phyloP scores from a whole-genome alignment of 108 stramenopile genomes.

The Pseudonitzschia multiseries region DNA sequence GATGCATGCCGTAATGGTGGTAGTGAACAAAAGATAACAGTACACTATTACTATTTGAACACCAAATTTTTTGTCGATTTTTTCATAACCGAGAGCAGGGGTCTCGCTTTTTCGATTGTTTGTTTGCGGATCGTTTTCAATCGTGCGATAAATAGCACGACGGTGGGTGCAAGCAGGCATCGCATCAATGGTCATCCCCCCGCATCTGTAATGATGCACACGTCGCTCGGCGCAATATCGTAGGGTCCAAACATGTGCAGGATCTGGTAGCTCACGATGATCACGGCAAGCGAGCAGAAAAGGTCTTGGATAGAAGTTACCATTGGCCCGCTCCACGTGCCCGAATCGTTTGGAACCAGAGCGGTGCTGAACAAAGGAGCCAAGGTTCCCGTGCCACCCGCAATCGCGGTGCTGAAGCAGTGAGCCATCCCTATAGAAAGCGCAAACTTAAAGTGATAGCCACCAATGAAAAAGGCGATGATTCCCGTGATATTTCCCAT shows the following conservation, averaged over 20 bases:
- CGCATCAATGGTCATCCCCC: no score
- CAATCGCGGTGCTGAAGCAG: slow-evolving; percentile 49
- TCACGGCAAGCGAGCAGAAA: slow-evolving; percentile 65
- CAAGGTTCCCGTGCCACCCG: slow-evolving; percentile 62
- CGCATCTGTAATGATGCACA: slow-evolving; percentile 22
- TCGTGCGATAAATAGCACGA: no score
- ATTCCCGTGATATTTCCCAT: slow-evolving; percentile 46
- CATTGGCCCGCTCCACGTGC: slow-evolving; percentile 63
- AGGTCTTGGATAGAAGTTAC: slow-evolving; percentile 75
- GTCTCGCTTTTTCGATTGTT: no score
- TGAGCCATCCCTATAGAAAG: slow-evolving; percentile 55
- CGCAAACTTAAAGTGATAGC: slow-evolving; percentile 49
- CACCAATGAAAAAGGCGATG: slow-evolving; percentile 50
- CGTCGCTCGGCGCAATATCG: slow-evolving; percentile 44
- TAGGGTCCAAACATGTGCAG: slow-evolving; percentile 46
- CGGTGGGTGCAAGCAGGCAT: no score
- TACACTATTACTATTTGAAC: background rate
- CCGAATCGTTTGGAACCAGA: slow-evolving; percentile 49
- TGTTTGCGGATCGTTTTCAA: no score
- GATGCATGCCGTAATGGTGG: background rate
- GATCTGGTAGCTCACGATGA: slow-evolving; percentile 55
- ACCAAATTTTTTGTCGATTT: no score
- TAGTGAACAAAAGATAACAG: background rate
- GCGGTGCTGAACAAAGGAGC: slow-evolving; percentile 63
- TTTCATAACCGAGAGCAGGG: no score